Conservation (phyloP, 2,329 filamentous ascomycete species). For the Exutisphaerella laricina region DNA sequence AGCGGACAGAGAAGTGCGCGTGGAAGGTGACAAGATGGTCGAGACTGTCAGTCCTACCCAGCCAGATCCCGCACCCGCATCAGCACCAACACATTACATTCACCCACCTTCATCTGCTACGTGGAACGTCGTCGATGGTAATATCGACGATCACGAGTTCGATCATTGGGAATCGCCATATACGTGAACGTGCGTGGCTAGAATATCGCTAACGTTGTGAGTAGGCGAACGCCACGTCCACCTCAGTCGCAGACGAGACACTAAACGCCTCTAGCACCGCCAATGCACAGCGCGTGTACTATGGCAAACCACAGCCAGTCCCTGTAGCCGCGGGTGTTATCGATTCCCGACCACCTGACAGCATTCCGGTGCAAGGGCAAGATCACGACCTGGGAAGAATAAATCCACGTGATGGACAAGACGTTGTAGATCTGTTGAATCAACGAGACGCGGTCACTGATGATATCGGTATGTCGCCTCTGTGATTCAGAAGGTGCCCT, state of each 20-base stretch:
- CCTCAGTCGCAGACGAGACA: slow-evolving; percentile 23
- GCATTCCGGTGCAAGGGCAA: slow-evolving; percentile 24
- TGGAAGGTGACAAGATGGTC: slow-evolving; percentile 65
- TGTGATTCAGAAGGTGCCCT: slow-evolving; percentile 2
- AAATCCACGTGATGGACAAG: slow-evolving; percentile 30
- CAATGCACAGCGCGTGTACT: slow-evolving; percentile 20
- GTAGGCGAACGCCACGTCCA: slow-evolving; percentile 24
- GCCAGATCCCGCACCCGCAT: slow-evolving; percentile 15
- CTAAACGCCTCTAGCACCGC: slow-evolving; percentile 25
- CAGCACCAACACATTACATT: slow-evolving; percentile 16
- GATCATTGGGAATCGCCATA: slow-evolving; percentile 34
- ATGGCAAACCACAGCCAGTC: slow-evolving; percentile 22
- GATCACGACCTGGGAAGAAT: slow-evolving; percentile 27
- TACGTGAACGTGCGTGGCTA: slow-evolving; percentile 14
- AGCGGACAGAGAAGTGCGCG: slow-evolving; percentile 63
- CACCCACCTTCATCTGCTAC: slow-evolving; percentile 11
- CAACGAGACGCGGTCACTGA: slow-evolving; percentile 18
- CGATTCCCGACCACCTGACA: slow-evolving; percentile 23
- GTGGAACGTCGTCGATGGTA: slow-evolving; percentile 16
- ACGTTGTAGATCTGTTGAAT: slow-evolving; percentile 32
- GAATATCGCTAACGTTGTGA: slow-evolving; percentile 26
- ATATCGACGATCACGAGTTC: slow-evolving; percentile 25
- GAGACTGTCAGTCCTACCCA: slow-evolving; percentile 39
- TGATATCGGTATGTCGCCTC: slow-evolving; percentile 26
- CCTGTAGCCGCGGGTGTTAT: slow-evolving; percentile 18